These are phyloP conservation scores for Mycena galopus DNA, from an alignment of 768 basidiomycete species.

Conservation along the genomic window DNA sequence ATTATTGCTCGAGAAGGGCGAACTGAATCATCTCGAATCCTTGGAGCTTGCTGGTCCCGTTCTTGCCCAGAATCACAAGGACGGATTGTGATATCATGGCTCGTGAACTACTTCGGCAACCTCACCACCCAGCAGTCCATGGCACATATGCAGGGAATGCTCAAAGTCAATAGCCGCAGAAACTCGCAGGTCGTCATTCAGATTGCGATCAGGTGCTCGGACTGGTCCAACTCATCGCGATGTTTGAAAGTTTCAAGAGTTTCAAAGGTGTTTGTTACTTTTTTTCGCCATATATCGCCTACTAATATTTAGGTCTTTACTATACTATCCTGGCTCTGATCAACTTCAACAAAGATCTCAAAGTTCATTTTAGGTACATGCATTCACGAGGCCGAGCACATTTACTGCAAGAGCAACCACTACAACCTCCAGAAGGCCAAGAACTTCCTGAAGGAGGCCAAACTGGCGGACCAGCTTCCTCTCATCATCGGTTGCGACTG, in stretches of 20 bases:
- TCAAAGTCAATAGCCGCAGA: no score
- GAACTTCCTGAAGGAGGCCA: conserved; percentile 99
- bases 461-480: no score
- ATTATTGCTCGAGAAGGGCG: conserved; percentile 97
- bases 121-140: no score
- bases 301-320: conserved; percentile 81
- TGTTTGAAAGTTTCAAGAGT: conserved; percentile 98
- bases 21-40: conserved; percentile 96
- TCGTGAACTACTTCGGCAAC: conserved; percentile 96
- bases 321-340: conserved; percentile 99
- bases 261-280: conserved; percentile 77
- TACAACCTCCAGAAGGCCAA: conserved; percentile 99
- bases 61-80: conserved; percentile 92
- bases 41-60: conserved; percentile 97
- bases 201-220: conserved; percentile 99
- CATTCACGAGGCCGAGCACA: conserved; percentile 99
- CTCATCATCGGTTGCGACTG: conserved; percentile 99
- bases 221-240: conserved; percentile 96
- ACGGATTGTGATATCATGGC: conserved; percentile 72
- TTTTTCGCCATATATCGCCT: background rate
- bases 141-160: no score
- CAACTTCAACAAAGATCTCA: conserved; percentile 94
- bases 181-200: no score
- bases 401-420: conserved; percentile 95
- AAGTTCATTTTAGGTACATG: conserved; percentile 99